phyloP scores from a whole-genome alignment of 768 basidiomycete species.

The Hydnomerulius pinastri region DNA sequence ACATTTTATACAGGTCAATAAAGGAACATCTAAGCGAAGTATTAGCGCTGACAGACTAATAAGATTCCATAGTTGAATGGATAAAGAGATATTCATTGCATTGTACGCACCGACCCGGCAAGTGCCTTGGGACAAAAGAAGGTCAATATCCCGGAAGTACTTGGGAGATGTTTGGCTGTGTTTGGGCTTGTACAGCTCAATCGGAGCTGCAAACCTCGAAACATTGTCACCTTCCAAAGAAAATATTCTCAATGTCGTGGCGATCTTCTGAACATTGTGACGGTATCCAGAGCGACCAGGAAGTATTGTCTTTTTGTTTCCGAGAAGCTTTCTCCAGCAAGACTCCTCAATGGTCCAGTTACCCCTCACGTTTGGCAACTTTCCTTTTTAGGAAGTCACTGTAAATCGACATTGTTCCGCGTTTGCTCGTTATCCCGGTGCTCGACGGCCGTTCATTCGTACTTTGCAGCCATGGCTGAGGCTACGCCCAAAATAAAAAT shows the following conservation, averaged over 20 bases:
- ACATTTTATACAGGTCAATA: slow-evolving; percentile 15
- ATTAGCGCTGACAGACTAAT: neutral
- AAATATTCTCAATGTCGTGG: neutral
- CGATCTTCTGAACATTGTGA: neutral
- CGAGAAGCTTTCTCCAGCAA: neutral
- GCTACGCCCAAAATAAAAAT: slow-evolving; percentile 33
- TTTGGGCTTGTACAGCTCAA: slow-evolving; percentile 3
- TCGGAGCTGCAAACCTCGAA: slow-evolving; percentile 4
- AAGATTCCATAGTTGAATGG: slow-evolving; percentile 3
- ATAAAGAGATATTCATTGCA: slow-evolving; percentile 12
- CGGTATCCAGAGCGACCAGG: neutral
- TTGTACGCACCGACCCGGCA: slow-evolving; percentile 7
- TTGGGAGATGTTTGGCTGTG: slow-evolving; percentile 7
- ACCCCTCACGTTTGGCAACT: neutral
- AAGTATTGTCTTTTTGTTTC: slow-evolving; percentile 6
- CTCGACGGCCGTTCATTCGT: neutral
- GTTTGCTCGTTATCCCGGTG: no score
- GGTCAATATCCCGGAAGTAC: neutral
- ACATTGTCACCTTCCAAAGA: slow-evolving; percentile 3
- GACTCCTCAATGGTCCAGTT: neutral
- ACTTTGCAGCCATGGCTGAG: slow-evolving; percentile 27
- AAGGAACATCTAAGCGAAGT: slow-evolving; percentile 9
- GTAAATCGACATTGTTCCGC: neutral
- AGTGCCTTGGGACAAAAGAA: slow-evolving; percentile 1
- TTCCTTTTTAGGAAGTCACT: slow-evolving; percentile 7